Conservation (phyloP, 2,329 filamentous ascomycete species). For the Bisporella sp. region DNA sequence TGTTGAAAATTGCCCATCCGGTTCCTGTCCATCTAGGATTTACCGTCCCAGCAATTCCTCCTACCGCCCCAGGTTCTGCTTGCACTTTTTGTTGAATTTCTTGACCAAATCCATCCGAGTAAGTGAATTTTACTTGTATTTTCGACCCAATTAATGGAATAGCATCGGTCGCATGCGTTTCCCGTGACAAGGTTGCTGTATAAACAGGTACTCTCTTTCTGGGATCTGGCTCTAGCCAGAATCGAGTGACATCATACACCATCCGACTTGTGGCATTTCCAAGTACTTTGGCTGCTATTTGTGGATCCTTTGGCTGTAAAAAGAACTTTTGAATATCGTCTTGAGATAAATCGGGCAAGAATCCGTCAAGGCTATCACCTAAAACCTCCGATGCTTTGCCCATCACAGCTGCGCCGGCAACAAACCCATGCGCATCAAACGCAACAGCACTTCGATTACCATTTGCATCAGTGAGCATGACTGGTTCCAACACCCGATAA, state of each 20-base stretch:
- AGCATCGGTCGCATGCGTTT: too few species aligned
- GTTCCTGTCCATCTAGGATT: neutral
- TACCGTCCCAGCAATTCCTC: neutral
- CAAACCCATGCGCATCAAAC: neutral
- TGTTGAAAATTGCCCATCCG: conserved; percentile 3
- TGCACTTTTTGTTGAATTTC: neutral
- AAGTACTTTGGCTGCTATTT: neutral
- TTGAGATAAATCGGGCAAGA: neutral
- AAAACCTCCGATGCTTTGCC: neutral
- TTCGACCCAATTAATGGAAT: too few species aligned
- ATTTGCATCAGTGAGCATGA: conserved; percentile 1
- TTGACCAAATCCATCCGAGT: too few species aligned
- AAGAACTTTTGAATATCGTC: neutral
- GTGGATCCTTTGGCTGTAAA: neutral
- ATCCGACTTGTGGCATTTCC: too few species aligned
- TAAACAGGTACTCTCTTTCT: too few species aligned
- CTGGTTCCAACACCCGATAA: neutral
- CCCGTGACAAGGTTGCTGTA: too few species aligned
- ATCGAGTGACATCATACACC: too few species aligned
- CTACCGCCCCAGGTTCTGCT: neutral
- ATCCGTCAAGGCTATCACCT: neutral
- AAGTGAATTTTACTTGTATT: too few species aligned
- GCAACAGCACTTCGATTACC: neutral
- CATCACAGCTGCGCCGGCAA: neutral
- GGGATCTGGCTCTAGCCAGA: too few species aligned